These are phyloP conservation scores for Cytospora mali DNA, from an alignment of 2,329 filamentous ascomycete species.

Conservation along the genomic window DNA sequence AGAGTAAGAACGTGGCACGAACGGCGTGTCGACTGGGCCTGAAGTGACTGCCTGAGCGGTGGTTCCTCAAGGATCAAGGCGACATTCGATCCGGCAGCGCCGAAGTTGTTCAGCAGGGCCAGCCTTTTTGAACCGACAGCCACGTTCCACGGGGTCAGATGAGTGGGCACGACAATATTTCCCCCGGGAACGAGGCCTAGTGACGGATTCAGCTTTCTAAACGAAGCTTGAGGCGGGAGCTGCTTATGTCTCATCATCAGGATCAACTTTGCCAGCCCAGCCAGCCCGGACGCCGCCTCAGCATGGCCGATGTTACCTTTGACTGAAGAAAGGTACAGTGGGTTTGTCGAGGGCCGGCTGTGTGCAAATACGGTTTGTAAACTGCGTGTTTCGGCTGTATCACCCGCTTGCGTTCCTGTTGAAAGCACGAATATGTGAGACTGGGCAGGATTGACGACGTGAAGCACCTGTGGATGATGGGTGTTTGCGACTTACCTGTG, in stretches of 20 bases:
- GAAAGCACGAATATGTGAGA: conserved; percentile 37
- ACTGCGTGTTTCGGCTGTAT: conserved; percentile 34
- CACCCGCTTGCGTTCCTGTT: conserved; percentile 36
- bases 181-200: no score
- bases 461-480: background rate
- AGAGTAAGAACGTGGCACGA: no score
- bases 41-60: no score
- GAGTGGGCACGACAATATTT: no score
- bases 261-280: conserved; percentile 46
- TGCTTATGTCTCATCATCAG: conserved; percentile 47
- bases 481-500: conserved; percentile 46
- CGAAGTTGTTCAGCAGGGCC: conserved; percentile 50
- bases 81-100: conserved; percentile 60
- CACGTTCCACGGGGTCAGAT: no score
- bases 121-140: no score
- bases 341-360: conserved; percentile 14
- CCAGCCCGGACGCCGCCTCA: conserved; percentile 45
- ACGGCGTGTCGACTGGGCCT: no score
- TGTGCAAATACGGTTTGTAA: no score
- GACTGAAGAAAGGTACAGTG: conserved; percentile 1
- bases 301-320: conserved; percentile 49
- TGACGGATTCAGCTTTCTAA: no score
- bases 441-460: no score
- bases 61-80: conserved; percentile 38
- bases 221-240: conserved; percentile 52